Conservation (phyloP, 371 early-diverging fungal genomes). For the Actinomortierella wolfii region DNA sequence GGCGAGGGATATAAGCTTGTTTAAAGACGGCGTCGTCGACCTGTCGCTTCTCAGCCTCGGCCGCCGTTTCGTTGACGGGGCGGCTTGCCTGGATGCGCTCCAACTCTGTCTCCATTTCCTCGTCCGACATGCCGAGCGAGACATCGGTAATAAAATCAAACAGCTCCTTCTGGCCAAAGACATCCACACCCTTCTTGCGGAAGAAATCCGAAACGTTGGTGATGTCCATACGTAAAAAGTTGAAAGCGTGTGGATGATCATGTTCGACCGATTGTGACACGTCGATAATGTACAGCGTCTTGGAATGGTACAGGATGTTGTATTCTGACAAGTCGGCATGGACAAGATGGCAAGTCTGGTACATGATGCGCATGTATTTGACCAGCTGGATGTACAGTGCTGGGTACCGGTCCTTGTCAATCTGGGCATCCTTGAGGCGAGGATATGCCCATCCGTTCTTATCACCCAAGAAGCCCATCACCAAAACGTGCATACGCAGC, state of each 20-base stretch:
- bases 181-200: conserved; percentile 76
- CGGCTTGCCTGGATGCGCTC: conserved; percentile 53
- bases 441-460: conserved; percentile 95
- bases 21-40: conserved; percentile 92
- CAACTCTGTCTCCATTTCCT: conserved; percentile 68
- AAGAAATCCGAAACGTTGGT: conserved; percentile 97
- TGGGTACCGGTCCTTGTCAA: conserved; percentile 73
- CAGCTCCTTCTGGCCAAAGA: conserved; percentile 84
- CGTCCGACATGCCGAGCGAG: conserved; percentile 61
- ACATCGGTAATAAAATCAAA: conserved; percentile 90
- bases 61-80: conserved; percentile 43
- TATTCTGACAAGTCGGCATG: conserved; percentile 99
- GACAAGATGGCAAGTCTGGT: conserved; percentile 93
- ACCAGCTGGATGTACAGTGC: conserved; percentile 88
- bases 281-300: conserved; percentile 93
- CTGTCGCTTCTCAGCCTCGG: conserved; percentile 50
- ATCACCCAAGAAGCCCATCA: conserved; percentile 97
- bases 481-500: conserved; percentile 94
- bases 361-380: conserved; percentile 92
- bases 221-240: conserved; percentile 97
- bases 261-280: conserved; percentile 99
- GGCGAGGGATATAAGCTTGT: conserved; percentile 91
- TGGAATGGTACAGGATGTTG: conserved; percentile 94
- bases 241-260: conserved; percentile 98
- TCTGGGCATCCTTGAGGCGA: conserved; percentile 92